Evolutionary conservation across 78 protist genomes (phyloP).

Genomic region (Polysphondylium violaceum): DNA sequence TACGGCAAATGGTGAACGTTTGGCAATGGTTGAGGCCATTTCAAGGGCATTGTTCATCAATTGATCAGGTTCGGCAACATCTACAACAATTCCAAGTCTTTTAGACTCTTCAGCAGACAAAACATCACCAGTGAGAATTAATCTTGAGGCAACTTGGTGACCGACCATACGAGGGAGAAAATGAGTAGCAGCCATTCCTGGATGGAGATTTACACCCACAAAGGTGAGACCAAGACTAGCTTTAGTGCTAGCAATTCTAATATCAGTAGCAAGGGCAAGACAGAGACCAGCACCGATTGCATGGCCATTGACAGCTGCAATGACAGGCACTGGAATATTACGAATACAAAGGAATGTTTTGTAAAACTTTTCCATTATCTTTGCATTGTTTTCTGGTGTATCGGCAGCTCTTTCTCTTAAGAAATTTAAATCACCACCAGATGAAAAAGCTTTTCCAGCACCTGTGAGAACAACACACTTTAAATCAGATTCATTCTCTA

Average conservation of each 20-base stretch:
- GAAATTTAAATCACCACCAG: constrained; percentile 86
- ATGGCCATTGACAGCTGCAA: constrained; percentile 81
- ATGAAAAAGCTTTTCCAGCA: constrained; percentile 70
- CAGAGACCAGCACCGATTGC: constrained; percentile 89
- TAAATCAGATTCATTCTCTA: constrained; percentile 6
- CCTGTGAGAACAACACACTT: constrained; percentile 83
- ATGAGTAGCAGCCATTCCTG: constrained; percentile 62
- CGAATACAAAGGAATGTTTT: constrained; percentile 66
- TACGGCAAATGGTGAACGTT: constrained; percentile 35
- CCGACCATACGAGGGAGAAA: constrained; percentile 53
- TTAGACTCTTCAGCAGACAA: constrained; percentile 71
- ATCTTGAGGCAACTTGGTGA: constrained; percentile 48
- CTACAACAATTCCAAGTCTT: constrained; percentile 51
- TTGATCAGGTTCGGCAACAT: constrained; percentile 8
- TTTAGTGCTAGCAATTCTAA: constrained; percentile 39
- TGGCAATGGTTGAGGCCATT: constrained; percentile 46
- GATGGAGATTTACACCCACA: constrained; percentile 60
- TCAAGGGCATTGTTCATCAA: not conserved
- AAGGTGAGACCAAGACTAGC: constrained; percentile 82
- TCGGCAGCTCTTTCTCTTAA: constrained; percentile 66
- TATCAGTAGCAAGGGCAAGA: constrained; percentile 82
- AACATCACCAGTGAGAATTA: constrained; percentile 75
- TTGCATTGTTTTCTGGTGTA: constrained; percentile 54
- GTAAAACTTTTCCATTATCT: constrained; percentile 77
- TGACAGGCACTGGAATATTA: constrained; percentile 57